These are phyloP conservation scores for Aspergillus pseudoterreus DNA, from an alignment of 2,329 filamentous ascomycete genomes.

Conservation along the genomic window DNA sequence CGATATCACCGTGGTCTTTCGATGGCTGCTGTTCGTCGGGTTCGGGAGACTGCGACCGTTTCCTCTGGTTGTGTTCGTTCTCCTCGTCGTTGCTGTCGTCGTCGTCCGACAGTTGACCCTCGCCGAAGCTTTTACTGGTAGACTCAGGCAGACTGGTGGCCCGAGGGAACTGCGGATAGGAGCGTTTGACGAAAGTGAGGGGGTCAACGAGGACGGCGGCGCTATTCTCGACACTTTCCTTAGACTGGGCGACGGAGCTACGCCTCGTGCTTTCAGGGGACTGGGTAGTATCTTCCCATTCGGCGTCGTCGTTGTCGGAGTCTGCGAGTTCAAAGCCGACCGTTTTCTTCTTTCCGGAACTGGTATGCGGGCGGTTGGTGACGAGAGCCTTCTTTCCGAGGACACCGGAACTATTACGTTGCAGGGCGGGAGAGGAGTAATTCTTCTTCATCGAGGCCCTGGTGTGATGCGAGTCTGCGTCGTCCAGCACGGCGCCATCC, in stretches of 20 bases:
- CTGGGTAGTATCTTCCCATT: conserved; percentile 48
- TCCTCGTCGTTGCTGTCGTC: conserved; percentile 19
- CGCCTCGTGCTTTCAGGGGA: conserved; percentile 46
- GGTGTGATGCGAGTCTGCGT: conserved; percentile 20
- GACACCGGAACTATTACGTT: conserved; percentile 35
- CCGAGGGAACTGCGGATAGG: conserved; percentile 36
- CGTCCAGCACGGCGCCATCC: conserved; percentile 36
- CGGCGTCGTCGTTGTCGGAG: conserved; percentile 42
- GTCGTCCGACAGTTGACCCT: conserved; percentile 20
- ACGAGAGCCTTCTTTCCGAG: conserved; percentile 38
- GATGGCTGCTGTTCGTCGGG: conserved; percentile 16
- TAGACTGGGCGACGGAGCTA: conserved; percentile 39
- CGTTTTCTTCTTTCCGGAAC: conserved; percentile 42
- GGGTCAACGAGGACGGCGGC: conserved; percentile 34
- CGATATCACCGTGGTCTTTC: conserved; percentile 35
- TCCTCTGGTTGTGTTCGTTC: conserved; percentile 7
- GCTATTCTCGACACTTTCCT: conserved; percentile 33
- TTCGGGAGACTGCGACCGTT: conserved; percentile 9
- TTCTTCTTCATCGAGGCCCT: conserved; percentile 43
- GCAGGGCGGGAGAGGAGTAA: conserved; percentile 41
- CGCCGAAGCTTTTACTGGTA: conserved; percentile 29
- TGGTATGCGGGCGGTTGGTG: conserved; percentile 30
- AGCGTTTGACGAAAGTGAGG: conserved; percentile 39
- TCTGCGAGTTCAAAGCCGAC: conserved; percentile 46
- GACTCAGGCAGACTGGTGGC: conserved; percentile 38